Evolutionary conservation across 441 rosid species (phyloP).

Genomic region (Iberis amara): DNA sequence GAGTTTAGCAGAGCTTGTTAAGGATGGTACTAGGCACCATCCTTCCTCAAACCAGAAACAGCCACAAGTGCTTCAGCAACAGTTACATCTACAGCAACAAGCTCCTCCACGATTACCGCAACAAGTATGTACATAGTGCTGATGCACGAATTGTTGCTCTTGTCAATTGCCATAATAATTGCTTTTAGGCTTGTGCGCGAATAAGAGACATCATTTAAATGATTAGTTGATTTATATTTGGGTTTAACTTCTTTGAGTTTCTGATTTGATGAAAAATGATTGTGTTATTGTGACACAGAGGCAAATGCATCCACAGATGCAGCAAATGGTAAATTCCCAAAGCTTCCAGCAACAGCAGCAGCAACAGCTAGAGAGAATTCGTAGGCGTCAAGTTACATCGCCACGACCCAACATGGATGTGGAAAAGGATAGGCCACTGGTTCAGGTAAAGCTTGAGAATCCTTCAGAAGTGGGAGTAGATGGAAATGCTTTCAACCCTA

Average conservation of each 20-base stretch:
- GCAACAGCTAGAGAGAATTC: conserved; percentile 54
- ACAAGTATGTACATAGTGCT: conserved; percentile 46
- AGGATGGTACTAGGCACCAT: conserved; percentile 49
- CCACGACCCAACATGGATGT: conserved; percentile 55
- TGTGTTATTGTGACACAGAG: conserved; percentile 42
- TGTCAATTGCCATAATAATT: neutral
- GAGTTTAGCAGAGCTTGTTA: conserved; percentile 63
- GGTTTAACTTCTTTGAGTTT: conserved; percentile 2
- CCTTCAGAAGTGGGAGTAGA: conserved; percentile 60
- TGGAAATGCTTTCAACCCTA: conserved; percentile 47
- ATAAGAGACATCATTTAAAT: no score
- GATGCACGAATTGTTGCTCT: conserved; percentile 6
- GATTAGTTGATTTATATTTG: no score
- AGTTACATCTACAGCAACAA: conserved; percentile 69
- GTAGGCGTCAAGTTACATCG: conserved; percentile 50
- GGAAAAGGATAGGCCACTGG: conserved; percentile 66
- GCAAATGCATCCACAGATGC: conserved; percentile 73
- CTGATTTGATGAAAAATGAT: conserved; percentile 2
- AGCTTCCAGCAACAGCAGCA: conserved; percentile 55
- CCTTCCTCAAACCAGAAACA: conserved; percentile 59
- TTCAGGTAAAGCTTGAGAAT: conserved; percentile 72
- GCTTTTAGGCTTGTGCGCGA: no score
- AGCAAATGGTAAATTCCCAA: conserved; percentile 54
- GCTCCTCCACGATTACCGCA: conserved; percentile 50
- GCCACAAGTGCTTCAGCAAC: conserved; percentile 56